Evolutionary conservation across 2,329 filamentous ascomycete species (phyloP), one percentile per base, ranked within the genome.

Genomic region (Colletotrichum sp.): DNA sequence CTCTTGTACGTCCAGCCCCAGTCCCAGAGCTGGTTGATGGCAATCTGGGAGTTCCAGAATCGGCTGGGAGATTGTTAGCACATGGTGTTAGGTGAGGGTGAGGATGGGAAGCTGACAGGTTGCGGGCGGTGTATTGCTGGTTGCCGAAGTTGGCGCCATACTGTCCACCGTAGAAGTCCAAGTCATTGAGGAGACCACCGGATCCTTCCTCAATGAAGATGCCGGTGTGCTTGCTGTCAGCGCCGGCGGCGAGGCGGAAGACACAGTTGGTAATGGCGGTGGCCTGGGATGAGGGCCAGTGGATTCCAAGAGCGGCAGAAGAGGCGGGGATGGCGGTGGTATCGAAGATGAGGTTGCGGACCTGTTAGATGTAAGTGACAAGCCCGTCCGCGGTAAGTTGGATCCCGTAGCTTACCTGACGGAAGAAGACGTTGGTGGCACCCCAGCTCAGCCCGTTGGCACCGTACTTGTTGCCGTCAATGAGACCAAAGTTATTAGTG

Each of bases 1-100:
- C 90, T 91, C 83, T 94, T 93, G 86, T 94, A 94, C 7, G 91
- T 93, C 92, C 93, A 95, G 2, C 91, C 90, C 94, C 94, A 95
- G 82, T 94, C 91, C 94, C 94, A 95, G 76, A 93, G 90, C 86
- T 94, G 92, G 81, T 89, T 90, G 73, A 95, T 91, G 62, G 92
- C 94, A 13, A 92, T 93, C 79, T 92, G 86, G 78, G 91, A 90
- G 75, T 89, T 87, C 79, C 90, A 90, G 84, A 95, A 94, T 26
- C 89, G 92, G 10, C 64, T 56, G 43, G 3, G 5, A 4, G 6
- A 7, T 26, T 13, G 43, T 67, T 3, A 55, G 64, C 2, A 5
- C 0, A 16, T 14, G 18, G 2, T n/a, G 0, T 13, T 0, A 48
- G 16, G 18, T 34, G 18, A 21, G 7, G 5, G 18, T 3, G 21